Percentiles rank a stretch among this genome's conserved stretches.
Conservation (phyloP, 495 filamentous ascomycete species). For the Lasiosphaeria ovina region DNA sequence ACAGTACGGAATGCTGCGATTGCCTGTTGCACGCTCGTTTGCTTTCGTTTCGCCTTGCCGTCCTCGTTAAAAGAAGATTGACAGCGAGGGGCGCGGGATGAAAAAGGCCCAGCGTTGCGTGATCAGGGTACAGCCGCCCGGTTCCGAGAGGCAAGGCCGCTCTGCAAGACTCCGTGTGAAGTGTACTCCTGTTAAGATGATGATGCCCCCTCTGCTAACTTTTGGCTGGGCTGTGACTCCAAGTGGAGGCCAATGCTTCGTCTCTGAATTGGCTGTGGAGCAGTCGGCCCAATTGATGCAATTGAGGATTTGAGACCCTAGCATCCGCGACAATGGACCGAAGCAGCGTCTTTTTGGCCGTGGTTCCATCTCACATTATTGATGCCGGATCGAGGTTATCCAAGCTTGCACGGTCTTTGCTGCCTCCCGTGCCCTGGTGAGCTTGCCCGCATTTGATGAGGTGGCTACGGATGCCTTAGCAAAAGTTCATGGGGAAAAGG, state of each 20-base stretch:
- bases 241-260: conserved; percentile 17
- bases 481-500: conserved; percentile 17
- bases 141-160: neutral
- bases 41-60: neutral
- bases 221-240: conserved; percentile 1
- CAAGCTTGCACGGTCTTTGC: conserved; percentile 8
- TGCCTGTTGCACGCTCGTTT: neutral
- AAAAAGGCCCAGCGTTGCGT: conserved; percentile 2
- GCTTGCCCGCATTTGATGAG: neutral
- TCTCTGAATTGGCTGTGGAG: neutral
- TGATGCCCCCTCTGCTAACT: conserved; percentile 1
- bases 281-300: conserved; percentile 13
- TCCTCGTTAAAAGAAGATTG: neutral
- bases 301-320: neutral
- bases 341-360: neutral
- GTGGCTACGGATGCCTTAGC: conserved; percentile 10
- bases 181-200: conserved; percentile 27
- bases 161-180: conserved; percentile 1
- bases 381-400: neutral
- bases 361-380: neutral
- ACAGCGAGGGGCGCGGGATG: neutral
- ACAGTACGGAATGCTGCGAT: neutral
- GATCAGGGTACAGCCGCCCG: conserved; percentile 1
- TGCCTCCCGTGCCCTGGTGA: conserved; percentile 14
- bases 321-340: neutral